A percentile compares a stretch with the other conserved stretches of the same genome.
Evolutionary conservation across 495 filamentous ascomycete species (phyloP).

Genomic region (Jackrogersella multiformis): DNA sequence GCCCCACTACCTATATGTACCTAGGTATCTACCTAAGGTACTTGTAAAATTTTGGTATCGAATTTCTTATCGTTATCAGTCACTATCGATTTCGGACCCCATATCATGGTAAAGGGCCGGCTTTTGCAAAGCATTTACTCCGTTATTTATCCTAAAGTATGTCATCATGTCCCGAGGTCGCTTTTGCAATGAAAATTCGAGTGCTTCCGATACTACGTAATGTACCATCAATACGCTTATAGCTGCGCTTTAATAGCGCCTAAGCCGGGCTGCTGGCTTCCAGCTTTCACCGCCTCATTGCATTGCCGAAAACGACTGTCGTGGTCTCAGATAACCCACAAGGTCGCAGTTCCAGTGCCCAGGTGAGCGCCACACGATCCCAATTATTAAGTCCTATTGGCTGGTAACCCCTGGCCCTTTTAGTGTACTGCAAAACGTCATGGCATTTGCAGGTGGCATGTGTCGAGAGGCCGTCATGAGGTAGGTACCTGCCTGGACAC

Average conservation of each 20-base stretch:
- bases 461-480: constrained; percentile 14
- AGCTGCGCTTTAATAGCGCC: constrained; percentile 1
- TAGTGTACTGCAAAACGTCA: constrained; percentile 23
- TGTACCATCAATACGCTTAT: background rate
- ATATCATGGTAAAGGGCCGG: constrained; percentile 5
- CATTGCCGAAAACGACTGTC: constrained; percentile 18
- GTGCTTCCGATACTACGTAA: constrained; percentile 9
- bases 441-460: constrained; percentile 24
- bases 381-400: constrained; percentile 34
- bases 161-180: constrained; percentile 1
- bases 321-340: background rate
- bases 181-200: background rate
- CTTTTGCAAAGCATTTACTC: background rate
- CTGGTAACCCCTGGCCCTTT: constrained; percentile 14
- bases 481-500: constrained; percentile 1
- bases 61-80: constrained; percentile 21
- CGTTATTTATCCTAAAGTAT: background rate
- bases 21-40: background rate
- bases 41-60: no score
- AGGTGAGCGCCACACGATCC: constrained; percentile 20
- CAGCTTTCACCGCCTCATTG: constrained; percentile 24
- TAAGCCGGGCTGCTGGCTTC: background rate
- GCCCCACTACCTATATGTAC: constrained; percentile 8
- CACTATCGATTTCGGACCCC: background rate
- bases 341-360: constrained; percentile 20